phyloP scores from a whole-genome alignment of 345 rosid genomes.

The Gossypioides kirkii region DNA sequence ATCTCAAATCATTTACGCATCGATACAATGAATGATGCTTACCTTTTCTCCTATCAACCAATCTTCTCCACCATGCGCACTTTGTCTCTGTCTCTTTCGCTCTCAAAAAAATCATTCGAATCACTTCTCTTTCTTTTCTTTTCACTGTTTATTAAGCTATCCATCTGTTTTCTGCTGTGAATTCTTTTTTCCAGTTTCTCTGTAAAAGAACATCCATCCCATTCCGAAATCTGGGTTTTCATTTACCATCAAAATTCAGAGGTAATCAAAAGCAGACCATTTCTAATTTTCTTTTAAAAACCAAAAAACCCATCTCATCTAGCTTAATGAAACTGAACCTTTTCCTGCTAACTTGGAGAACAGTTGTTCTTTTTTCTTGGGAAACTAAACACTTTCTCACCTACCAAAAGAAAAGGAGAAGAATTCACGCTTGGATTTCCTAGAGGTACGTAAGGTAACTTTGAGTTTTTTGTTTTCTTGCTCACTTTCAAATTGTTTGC shows the following conservation, averaged over 20 bases:
- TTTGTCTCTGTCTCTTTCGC: background rate
- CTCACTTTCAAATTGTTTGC: background rate
- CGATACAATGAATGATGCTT: constrained; percentile 8
- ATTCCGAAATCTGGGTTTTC: background rate
- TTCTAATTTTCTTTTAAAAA: background rate
- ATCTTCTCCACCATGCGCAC: background rate
- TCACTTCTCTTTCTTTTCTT: background rate
- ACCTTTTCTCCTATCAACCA: background rate
- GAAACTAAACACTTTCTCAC: background rate
- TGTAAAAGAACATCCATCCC: background rate
- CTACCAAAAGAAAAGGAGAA: background rate
- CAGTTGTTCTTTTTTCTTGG: background rate
- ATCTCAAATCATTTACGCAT: background rate
- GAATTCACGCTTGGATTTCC: background rate
- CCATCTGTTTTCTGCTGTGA: background rate
- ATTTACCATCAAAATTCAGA: background rate
- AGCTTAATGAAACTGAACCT: background rate
- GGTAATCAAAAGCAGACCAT: background rate
- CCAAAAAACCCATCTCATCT: background rate
- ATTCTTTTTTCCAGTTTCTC: background rate
- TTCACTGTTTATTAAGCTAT: background rate
- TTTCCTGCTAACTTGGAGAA: background rate
- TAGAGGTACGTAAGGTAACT: background rate
- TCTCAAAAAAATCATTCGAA: background rate
- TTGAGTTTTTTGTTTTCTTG: background rate